A percentile compares a stretch with the other conserved stretches of the same genome.
These are phyloP conservation scores for Lithospermum erythrorhizon DNA, from an alignment of 257 asterid species.

Conservation along the genomic window DNA sequence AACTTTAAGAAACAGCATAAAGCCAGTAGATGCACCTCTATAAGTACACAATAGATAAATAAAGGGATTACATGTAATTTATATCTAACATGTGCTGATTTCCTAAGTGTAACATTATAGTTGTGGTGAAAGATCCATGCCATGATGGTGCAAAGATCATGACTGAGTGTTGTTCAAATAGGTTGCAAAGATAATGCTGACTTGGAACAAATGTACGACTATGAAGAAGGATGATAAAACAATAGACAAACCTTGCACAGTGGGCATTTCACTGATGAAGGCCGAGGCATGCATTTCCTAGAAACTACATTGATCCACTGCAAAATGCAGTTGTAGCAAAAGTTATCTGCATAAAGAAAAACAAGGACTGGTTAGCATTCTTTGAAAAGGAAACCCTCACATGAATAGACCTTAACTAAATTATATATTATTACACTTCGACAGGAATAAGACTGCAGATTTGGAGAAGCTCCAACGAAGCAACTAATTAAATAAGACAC, in stretches of 20 bases:
- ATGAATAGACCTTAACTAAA: background rate
- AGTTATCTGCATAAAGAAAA: constrained; percentile 46
- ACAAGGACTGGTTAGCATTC: constrained; percentile 8
- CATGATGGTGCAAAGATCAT: no score
- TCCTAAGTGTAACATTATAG: no score
- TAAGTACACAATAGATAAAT: no score
- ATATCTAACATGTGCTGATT: no score
- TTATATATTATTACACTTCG: background rate
- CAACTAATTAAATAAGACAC: no score
- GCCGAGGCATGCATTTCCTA: constrained; percentile 22
- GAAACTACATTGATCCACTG: constrained; percentile 53
- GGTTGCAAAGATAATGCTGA: no score
- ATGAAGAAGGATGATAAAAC: constrained; percentile 2
- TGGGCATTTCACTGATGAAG: constrained; percentile 56
- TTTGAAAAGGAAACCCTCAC: background rate
- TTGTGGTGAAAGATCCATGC: no score
- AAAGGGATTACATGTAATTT: no score
- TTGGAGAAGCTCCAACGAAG: no score
- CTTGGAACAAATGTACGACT: background rate
- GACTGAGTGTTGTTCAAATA: no score
- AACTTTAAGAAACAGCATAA: background rate
- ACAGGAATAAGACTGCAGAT: background rate
- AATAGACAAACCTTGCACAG: constrained; percentile 56
- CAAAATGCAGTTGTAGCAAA: constrained; percentile 57
- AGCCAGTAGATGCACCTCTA: background rate